Base-by-base conservation (phyloP, 202 grass and related monocot genomes). In the Cymbopogon flexuosus region DNA sequence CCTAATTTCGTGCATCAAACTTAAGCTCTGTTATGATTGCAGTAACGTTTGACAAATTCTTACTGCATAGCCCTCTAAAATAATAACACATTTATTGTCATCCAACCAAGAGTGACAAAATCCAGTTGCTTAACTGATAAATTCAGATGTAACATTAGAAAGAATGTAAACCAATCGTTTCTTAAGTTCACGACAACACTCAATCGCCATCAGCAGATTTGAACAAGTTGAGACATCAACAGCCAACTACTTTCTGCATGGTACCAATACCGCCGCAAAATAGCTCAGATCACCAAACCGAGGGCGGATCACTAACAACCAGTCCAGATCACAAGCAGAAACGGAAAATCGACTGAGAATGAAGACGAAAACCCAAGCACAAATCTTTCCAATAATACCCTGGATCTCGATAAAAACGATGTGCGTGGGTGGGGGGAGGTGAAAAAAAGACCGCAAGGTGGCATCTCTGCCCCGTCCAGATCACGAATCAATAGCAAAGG, bases 141-240 rank as follows among this genome's bases (percentile, higher is more conserved):
- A 64, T 18, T 79, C 16, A 65, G 16, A 64, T 15, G 58, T 31
- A 21, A 70, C 34, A 71, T 73, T 74, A 51, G 16, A 80, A 68
- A 21, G 1, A 41, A 81, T 29, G 10, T 5, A 68, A 31, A 67
- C 23, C 36, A 51, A 78, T 33, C 30, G 45, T 2, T 31, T 67
- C 8, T 41, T 59, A 72, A 72, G 65, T 51, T 72, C 59, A 67
- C 15, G 24, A 60, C 56, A 79, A 85, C 29, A 85, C 29, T 78
- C 37, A 34, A 77, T 85, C 82, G n/a, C 47, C 65, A 73, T 89
- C 78, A 85, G 54, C 18, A 41, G 62, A 77, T 82, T 78, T 68
- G 21, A 85, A 82, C 51, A 62, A 67, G 66, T 34, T 29, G 31
- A 78, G 59, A 68, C 60, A 62, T 62, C 58, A 85, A 61, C 87